phyloP scores from a whole-genome alignment of 768 basidiomycete genomes.

The Tylopilus subfusipes region DNA sequence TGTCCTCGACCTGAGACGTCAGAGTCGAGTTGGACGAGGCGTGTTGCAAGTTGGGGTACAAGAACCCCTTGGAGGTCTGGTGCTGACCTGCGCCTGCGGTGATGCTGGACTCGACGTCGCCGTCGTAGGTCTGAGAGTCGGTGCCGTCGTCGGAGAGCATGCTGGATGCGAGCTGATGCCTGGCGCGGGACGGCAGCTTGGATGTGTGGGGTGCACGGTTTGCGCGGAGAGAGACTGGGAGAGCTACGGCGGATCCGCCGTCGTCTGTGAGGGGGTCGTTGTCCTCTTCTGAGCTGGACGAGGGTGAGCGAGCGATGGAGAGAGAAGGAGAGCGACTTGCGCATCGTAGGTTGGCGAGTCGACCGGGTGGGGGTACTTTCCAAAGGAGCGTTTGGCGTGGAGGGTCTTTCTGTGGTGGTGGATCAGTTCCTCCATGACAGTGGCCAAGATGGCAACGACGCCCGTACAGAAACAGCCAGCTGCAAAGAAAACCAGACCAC shows the following conservation, averaged over 20 bases:
- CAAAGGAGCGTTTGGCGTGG: slow-evolving; percentile 61
- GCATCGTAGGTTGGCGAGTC: slow-evolving; percentile 81
- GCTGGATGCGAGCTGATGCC: slow-evolving; percentile 54
- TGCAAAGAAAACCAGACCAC: too few relatives aligned
- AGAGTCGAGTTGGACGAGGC: slow-evolving; percentile 55
- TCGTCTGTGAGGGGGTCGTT: slow-evolving; percentile 85
- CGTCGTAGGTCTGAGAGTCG: slow-evolving; percentile 88
- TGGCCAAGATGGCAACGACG: too few relatives aligned
- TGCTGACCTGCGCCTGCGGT: slow-evolving; percentile 51
- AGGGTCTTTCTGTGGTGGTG: slow-evolving; percentile 35
- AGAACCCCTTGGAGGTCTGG: slow-evolving; percentile 26
- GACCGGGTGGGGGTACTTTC: slow-evolving; percentile 56
- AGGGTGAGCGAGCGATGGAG: slow-evolving; percentile 10
- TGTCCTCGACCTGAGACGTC: slow-evolving; percentile 38
- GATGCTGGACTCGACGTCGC: slow-evolving; percentile 79
- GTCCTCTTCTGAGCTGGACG: slow-evolving; percentile 75
- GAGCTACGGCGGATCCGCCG: slow-evolving; percentile 49
- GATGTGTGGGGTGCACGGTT: slow-evolving; percentile 22
- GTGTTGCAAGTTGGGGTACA: slow-evolving; percentile 34
- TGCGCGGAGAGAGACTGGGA: slow-evolving; percentile 32
- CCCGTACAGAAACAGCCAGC: not conserved
- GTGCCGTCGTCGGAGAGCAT: slow-evolving; percentile 67
- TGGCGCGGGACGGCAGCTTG: slow-evolving; percentile 28
- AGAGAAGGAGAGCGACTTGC: slow-evolving; percentile 32
- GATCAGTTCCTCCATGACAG: slow-evolving; percentile 12